Base-by-base conservation (phyloP, 805 yeast species). In the Candida oleophila region DNA sequence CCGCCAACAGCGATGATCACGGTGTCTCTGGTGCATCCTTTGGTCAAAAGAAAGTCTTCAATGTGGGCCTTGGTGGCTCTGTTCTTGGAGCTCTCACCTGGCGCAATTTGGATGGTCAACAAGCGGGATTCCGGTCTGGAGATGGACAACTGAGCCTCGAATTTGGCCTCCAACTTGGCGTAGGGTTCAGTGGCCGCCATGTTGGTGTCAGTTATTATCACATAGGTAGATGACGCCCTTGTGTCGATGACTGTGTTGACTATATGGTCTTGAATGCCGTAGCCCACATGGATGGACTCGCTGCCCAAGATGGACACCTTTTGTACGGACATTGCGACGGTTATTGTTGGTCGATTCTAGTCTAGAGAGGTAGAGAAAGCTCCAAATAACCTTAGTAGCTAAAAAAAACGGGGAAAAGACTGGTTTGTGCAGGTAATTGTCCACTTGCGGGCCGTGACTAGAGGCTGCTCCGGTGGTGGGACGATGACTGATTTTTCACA, bases 11-110 rank as follows among this genome's bases (percentile, higher is more conserved):
- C 99, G 41, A 94, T 69, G 47, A 94, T 83, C 21, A 94, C 89
- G 2, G 98, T 90, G 64, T 94, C 99, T 68, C 99, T 81, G 14
- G 98, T 94, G 66, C 99, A 94, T 21, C 96, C 96, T 60, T 89
- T 69, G 3, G 68, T 59, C 51, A 94, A 77, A 59, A 94, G 71
- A 67, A 78, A 92, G 67, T 94, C 99, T 70, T 94, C 99, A 47
- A 94, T 91, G 9, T 81, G 82, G 22, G 94, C 98, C 68, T 94
- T 94, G 30, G 96, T 90, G 43, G 81, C 81, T 55, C 99, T 80
- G 48, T 81, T 85, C 71, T 94, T 94, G 65, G 86, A 86, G 45
- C 89, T 81, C 66, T 94, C 99, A 43, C 99, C 99, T 0, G 99
- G 99, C 3, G 94, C 74, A 14, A 94, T 88, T 3, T 78, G 74